Base-by-base conservation (phyloP, 1,284 basidiomycete species). In the Phenoliferia sp. region DNA sequence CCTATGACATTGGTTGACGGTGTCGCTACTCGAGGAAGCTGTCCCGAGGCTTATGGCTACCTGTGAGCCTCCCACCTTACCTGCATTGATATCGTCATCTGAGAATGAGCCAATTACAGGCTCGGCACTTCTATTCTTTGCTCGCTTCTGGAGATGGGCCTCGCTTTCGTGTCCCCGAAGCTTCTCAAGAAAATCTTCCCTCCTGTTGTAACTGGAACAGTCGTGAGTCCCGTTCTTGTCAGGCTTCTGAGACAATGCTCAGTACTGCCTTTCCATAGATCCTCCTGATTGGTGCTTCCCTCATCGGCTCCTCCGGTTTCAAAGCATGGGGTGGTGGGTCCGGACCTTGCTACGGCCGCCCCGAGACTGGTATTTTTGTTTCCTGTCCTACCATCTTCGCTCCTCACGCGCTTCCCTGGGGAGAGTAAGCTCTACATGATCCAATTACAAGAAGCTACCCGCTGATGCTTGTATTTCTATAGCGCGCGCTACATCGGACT, bases 401-500 rank as follows among this genome's bases (percentile, higher is more conserved):
- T 1, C 88, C 88, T 3, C 81, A 80, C 19, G 62, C 62, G 6
- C 39, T 33, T 19, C 33, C 39, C 39, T 44, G 39, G 39, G 39
- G 39, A 44, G 39, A 54, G 54, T 26, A 50, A 50, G 48, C 15
- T 50, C 48, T 50, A 4, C 48, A n/a, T n/a, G n/a, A n/a, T n/a
- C n/a, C n/a, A n/a, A n/a, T n/a, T n/a, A n/a, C n/a, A n/a, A n/a
- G n/a, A n/a, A n/a, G n/a, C n/a, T n/a, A n/a, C n/a, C n/a, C n/a
- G n/a, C n/a, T n/a, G n/a, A n/a, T n/a, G n/a, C n/a, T n/a, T n/a
- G n/a, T n/a, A n/a, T n/a, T n/a, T n/a, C n/a, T n/a, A n/a, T n/a
- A n/a, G 88, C 0, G 87, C 89, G 0, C 84, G 90, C 74, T 91
- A 90, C 79, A 87, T 92, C 59, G 90, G 91, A 3, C 85, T 94